Conservation (phyloP, 1,284 basidiomycete genomes). For the Trametes sp. region DNA sequence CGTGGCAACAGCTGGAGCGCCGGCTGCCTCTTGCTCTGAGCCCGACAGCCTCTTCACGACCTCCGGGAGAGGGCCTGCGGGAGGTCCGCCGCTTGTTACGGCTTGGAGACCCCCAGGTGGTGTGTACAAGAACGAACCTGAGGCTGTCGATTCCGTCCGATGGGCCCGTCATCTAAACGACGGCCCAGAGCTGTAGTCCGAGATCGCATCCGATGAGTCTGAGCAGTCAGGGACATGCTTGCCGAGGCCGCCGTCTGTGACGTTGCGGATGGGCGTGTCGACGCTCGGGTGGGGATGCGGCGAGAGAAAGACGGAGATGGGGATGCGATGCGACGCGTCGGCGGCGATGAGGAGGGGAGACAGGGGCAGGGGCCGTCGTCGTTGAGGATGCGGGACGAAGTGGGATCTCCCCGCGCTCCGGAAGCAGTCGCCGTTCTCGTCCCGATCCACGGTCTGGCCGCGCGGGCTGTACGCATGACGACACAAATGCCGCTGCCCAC, state of each 20-base stretch:
- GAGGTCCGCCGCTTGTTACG: not conserved
- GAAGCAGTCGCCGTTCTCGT: too few species aligned
- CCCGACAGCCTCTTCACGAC: constrained; percentile 2
- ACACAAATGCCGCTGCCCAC: too few species aligned
- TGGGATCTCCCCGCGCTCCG: too few species aligned
- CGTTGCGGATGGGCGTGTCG: constrained; percentile 19
- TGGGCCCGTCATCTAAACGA: constrained; percentile 7
- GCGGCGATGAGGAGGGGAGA: not conserved
- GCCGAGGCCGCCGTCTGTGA: constrained; percentile 20
- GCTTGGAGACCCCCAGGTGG: constrained; percentile 3
- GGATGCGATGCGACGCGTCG: constrained; percentile 10
- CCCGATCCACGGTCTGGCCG: too few species aligned
- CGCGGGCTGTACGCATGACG: too few species aligned
- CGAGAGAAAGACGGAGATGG: constrained; percentile 19
- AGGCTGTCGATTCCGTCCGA: constrained; percentile 8
- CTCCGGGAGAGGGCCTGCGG: not conserved
- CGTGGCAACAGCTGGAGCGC: not conserved
- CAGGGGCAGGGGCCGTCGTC: constrained; percentile 1
- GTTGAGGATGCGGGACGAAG: constrained; percentile 13
- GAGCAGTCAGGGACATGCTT: constrained; percentile 23
- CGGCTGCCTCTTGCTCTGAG: not conserved
- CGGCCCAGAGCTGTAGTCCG: constrained; percentile 9
- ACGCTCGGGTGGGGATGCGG: constrained; percentile 10
- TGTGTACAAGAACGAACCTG: constrained; percentile 23
- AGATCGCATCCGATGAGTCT: constrained; percentile 15